phyloP scores from a whole-genome alignment of 2,329 filamentous ascomycete species.

The Verticillium nubilum region DNA sequence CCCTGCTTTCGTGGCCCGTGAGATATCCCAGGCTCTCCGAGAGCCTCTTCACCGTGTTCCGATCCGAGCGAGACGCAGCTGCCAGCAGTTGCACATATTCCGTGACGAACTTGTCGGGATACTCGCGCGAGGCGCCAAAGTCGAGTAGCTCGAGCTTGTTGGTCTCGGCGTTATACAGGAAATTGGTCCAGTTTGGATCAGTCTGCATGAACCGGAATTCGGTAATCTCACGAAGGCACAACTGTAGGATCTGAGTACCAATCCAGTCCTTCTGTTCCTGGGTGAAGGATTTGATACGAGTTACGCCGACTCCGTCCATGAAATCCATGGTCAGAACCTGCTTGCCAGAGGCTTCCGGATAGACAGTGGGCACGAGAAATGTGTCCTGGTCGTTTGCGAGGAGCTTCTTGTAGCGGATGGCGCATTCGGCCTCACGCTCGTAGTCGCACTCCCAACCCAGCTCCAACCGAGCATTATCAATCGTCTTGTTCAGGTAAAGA shows the following conservation, averaged over 20 bases:
- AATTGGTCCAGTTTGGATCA: conserved; percentile 99
- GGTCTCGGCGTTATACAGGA: conserved; percentile 73
- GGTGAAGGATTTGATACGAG: conserved; percentile 67
- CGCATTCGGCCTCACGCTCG: conserved; percentile 77
- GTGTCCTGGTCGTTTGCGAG: conserved; percentile 67
- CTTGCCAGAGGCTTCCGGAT: conserved; percentile 72
- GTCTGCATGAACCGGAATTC: conserved; percentile 99
- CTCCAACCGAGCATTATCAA: conserved; percentile 87
- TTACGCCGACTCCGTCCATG: conserved; percentile 81
- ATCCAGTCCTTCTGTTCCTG: conserved; percentile 94
- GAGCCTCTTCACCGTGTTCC: conserved; percentile 54
- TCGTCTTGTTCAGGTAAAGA: conserved; percentile 93
- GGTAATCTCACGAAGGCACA: conserved; percentile 87
- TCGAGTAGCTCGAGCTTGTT: conserved; percentile 84
- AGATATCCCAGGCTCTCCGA: conserved; percentile 82
- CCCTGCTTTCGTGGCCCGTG: conserved; percentile 78
- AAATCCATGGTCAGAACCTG: conserved; percentile 92
- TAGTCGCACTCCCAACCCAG: conserved; percentile 98
- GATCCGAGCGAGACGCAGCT: conserved; percentile 70
- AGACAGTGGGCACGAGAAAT: conserved; percentile 76
- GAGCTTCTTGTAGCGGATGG: conserved; percentile 67
- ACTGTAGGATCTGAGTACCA: conserved; percentile 83
- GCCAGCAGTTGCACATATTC: conserved; percentile 76
- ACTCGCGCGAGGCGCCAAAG: conserved; percentile 89
- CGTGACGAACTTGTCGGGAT: conserved; percentile 70